phyloP scores from a whole-genome alignment of 2,329 filamentous ascomycete genomes.

The Orbilia quercus region DNA sequence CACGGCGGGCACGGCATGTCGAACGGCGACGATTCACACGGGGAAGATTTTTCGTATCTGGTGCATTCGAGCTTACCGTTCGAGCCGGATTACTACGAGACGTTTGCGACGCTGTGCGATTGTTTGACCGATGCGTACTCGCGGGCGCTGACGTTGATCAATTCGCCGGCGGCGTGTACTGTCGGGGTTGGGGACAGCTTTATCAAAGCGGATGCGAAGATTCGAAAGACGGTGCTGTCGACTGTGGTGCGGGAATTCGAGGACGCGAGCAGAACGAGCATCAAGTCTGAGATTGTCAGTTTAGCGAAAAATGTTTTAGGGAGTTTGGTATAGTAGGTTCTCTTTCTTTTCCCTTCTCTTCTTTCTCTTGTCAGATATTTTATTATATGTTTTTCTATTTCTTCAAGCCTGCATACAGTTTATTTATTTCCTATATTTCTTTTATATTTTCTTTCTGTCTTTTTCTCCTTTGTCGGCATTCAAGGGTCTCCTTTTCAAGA shows the following conservation, averaged over 20 bases:
- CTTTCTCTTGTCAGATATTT: slow-evolving; percentile 7
- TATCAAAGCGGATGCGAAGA: slow-evolving; percentile 83
- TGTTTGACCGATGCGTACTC: slow-evolving; percentile 93
- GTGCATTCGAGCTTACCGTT: slow-evolving; percentile 94
- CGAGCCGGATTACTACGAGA: slow-evolving; percentile 96
- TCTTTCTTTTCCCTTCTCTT: not conserved
- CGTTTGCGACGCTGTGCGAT: slow-evolving; percentile 94
- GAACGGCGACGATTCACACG: slow-evolving; percentile 39
- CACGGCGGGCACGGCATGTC: slow-evolving; percentile 39
- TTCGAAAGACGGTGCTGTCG: slow-evolving; percentile 89
- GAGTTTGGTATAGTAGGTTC: slow-evolving; percentile 73
- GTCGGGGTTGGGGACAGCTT: slow-evolving; percentile 83
- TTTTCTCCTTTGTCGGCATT: slow-evolving; percentile 35
- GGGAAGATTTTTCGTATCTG: slow-evolving; percentile 85
- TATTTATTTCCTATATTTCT: not conserved
- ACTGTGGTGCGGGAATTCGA: slow-evolving; percentile 93
- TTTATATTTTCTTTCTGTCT: not conserved
- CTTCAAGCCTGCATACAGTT: slow-evolving; percentile 13
- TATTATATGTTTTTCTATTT: slow-evolving; percentile 10
- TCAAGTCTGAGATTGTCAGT: slow-evolving; percentile 83
- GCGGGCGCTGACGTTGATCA: slow-evolving; percentile 78
- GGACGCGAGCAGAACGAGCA: slow-evolving; percentile 79
- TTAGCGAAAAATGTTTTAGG: slow-evolving; percentile 90
- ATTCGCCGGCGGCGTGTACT: slow-evolving; percentile 78
- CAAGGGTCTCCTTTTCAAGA: slow-evolving; percentile 23